A percentile compares a stretch with the other conserved stretches of the same genome.
Evolutionary conservation across 805 yeast species (phyloP).

Genomic region (Kazachstania taianensis): DNA sequence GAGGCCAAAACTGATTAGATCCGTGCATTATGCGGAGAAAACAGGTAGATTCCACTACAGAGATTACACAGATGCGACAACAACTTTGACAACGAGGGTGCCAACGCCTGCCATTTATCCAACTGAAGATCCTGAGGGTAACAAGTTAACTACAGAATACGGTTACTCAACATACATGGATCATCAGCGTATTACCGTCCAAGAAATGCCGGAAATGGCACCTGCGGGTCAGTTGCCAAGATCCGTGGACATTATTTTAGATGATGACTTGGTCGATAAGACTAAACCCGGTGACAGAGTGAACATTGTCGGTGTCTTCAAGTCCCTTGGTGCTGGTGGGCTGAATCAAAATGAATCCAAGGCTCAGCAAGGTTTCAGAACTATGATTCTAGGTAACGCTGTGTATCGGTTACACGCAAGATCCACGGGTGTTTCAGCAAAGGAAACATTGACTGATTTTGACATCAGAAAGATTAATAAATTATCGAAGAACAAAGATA

Average conservation of each 20-base stretch:
- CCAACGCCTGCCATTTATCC: slow-evolving; percentile 79
- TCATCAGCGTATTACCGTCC: slow-evolving; percentile 86
- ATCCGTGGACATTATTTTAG: slow-evolving; percentile 82
- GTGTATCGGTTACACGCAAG: slow-evolving; percentile 82
- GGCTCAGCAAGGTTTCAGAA: slow-evolving; percentile 54
- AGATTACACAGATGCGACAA: slow-evolving; percentile 87
- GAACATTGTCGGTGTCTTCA: slow-evolving; percentile 86
- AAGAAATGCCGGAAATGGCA: slow-evolving; percentile 95
- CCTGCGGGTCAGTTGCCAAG: slow-evolving; percentile 98
- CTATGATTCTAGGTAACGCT: slow-evolving; percentile 81
- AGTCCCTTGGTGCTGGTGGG: slow-evolving; percentile 72
- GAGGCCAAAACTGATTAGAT: slow-evolving; percentile 81
- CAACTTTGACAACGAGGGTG: slow-evolving; percentile 47
- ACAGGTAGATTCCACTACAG: slow-evolving; percentile 81
- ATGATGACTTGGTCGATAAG: slow-evolving; percentile 86
- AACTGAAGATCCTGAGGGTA: slow-evolving; percentile 85
- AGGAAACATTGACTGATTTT: slow-evolving; percentile 57
- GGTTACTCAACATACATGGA: slow-evolving; percentile 89
- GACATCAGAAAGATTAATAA: slow-evolving; percentile 83
- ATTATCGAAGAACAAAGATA: slow-evolving; percentile 56
- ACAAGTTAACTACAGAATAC: slow-evolving; percentile 79
- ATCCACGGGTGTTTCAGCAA: slow-evolving; percentile 73
- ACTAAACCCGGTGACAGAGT: slow-evolving; percentile 95
- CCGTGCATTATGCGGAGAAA: slow-evolving; percentile 85
- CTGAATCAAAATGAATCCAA: slow-evolving; percentile 23